phyloP scores from a whole-genome alignment of 2,329 filamentous ascomycete species.

The Meredithiella fracta region DNA sequence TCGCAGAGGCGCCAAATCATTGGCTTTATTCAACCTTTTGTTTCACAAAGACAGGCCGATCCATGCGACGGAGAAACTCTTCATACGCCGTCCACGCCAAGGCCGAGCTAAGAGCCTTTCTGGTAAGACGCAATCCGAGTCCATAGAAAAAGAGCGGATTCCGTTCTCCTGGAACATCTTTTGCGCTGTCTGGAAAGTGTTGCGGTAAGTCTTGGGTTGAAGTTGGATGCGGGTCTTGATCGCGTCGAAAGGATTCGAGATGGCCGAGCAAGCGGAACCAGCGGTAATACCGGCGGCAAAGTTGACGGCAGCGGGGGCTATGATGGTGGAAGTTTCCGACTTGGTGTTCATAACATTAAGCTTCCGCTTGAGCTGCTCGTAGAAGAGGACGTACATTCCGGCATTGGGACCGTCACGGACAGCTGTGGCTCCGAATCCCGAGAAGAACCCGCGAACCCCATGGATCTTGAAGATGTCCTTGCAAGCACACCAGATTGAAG shows the following conservation, averaged over 20 bases:
- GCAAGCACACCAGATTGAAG: conserved; percentile 55
- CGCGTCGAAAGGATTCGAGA: conserved; percentile 94
- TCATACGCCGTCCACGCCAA: conserved; percentile 96
- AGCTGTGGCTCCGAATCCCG: conserved; percentile 84
- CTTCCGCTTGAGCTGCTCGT: conserved; percentile 63
- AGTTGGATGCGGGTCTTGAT: conserved; percentile 91
- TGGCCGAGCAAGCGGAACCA: conserved; percentile 63
- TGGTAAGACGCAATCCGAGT: conserved; percentile 66
- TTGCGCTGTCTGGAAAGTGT: conserved; percentile 60
- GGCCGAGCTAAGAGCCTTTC: conserved; percentile 88
- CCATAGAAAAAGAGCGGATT: conserved; percentile 69
- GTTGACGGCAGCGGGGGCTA: conserved; percentile 41
- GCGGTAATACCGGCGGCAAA: conserved; percentile 70
- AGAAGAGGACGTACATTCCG: conserved; percentile 83
- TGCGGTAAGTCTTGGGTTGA: conserved; percentile 65
- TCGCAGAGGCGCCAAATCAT: neutral
- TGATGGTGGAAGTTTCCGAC: conserved; percentile 7
- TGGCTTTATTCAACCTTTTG: conserved; percentile 11
- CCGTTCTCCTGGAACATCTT: conserved; percentile 76
- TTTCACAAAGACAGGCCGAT: conserved; percentile 17
- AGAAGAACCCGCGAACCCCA: conserved; percentile 73
- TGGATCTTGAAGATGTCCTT: conserved; percentile 57
- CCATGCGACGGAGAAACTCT: conserved; percentile 64
- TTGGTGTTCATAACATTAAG: conserved; percentile 25
- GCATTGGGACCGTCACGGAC: conserved; percentile 93